Base-by-base conservation (phyloP, 108 stramenopile genomes). In the Nannochloropsis granulata region DNA sequence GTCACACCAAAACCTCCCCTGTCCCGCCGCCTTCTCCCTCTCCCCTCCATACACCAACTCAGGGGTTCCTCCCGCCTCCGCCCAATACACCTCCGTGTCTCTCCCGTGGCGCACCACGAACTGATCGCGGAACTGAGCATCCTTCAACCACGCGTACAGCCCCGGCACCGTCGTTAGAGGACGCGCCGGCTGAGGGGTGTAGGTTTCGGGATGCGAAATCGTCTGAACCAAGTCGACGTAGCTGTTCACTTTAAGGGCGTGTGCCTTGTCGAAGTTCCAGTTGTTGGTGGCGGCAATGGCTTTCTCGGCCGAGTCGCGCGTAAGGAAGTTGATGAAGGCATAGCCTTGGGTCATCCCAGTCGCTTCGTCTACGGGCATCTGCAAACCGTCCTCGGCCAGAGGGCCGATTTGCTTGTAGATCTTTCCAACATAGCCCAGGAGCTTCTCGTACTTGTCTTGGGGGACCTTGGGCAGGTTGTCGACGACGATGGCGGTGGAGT, bases 81-180 rank as follows among this genome's bases (percentile, higher is more conserved):
- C 90, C 97, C 97, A 98, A 81, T 91, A 87, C 2, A 98, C 94
- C 13, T 90, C 93, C 13, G 97, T 97, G 89, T 98, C 97, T 42
- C 88, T 81, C 26, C 78, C 80, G 79, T 95, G 93, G 16, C 98
- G 95, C 78, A 97, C 92, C 43, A 93, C 94, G 87, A 95, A 98
- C 84, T 94, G 93, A 89, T 98, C 98, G 19, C 98, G 90, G 85
- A 95, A 94, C 82, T 89, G 88, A 21, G 93, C 90, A 92, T 98
- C 98, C 82, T 94, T 94, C 81, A 98, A 88, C 96, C 96, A 98
- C 3, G 85, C 84, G 85, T 87, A 93, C 56, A 71, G n/a, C n/a
- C 56, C 56, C 0, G 56, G 56, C 21, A 71, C 56, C 21, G 56
- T 71, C 21, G 56, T 71, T n/a, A 71, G 10, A 71, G 56, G 56